These are phyloP conservation scores for Penicillium longicatenatum DNA, from an alignment of 495 filamentous ascomycete species.

Conservation along the genomic window DNA sequence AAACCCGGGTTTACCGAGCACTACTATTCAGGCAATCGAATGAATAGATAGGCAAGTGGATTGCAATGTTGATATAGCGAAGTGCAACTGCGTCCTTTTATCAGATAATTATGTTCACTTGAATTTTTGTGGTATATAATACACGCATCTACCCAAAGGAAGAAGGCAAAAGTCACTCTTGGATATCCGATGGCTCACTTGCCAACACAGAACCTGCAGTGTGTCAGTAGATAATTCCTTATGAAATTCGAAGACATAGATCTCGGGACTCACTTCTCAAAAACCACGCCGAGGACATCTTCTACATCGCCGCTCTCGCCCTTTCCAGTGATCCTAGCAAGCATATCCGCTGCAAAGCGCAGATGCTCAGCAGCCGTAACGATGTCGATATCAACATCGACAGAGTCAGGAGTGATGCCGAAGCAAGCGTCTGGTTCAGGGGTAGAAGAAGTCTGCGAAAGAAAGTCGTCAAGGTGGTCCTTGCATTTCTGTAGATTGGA, in stretches of 20 bases:
- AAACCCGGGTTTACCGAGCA: background rate
- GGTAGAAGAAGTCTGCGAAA: slow-evolving; percentile 38
- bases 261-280: slow-evolving; percentile 75
- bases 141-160: too few relatives aligned
- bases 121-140: too few relatives aligned
- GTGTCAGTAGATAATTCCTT: background rate
- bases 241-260: background rate
- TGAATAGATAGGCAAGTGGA: too few relatives aligned
- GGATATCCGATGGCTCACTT: background rate
- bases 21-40: background rate
- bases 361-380: slow-evolving; percentile 92
- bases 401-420: slow-evolving; percentile 9
- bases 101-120: background rate
- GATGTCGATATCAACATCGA: slow-evolving; percentile 65
- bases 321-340: slow-evolving; percentile 85
- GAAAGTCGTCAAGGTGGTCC: slow-evolving; percentile 68
- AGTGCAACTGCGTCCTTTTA: background rate
- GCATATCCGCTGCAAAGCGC: slow-evolving; percentile 74
- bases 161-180: too few relatives aligned
- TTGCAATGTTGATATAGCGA: background rate
- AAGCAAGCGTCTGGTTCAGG: slow-evolving; percentile 2
- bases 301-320: slow-evolving; percentile 92
- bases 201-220: background rate
- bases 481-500: slow-evolving; percentile 75
- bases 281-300: slow-evolving; percentile 94